Base-by-base conservation (phyloP, 2,329 filamentous ascomycete genomes). In the Ophiostoma triangulosporum region DNA sequence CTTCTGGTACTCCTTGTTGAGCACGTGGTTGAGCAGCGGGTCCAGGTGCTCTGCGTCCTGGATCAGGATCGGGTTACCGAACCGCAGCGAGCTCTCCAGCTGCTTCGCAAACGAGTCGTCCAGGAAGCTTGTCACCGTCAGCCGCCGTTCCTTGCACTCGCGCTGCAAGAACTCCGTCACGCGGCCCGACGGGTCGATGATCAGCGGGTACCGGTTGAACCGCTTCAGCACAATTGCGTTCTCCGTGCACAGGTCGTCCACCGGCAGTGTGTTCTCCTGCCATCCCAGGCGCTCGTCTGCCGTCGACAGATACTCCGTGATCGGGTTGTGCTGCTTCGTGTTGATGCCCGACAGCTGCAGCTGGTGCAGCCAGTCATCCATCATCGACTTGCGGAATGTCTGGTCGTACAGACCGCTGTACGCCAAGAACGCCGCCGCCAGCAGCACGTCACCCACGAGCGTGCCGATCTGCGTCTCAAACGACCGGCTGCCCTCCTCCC, bases 1-100 rank as follows among this genome's bases (percentile, higher is more conserved):
- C 73, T 90, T 94, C 69, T 98, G 94, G 68, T 98, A 98, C 65
- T 98, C 93, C 68, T 98, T 98, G 73, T 98, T 98, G 69, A 98
- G 81, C 54, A 98, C 91, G 63, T 98, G 93, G 64, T 97, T 98
- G 62, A 98, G 82, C 56, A 98, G 90, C 0, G 94, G 94, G 64
- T 98, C 93, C 54, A 98, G 73, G 66, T 98, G 87, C 69, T 98
- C 94, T 1, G 93, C 94, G 67, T 98, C 93, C 68, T 98, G 93
- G 56, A 98, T 98, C 57, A 98, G 80, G 60, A 98, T 98, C 1
- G 93, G 91, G 65, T 98, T 98, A 64, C 93, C 93, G 69, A 98
- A 98, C 65, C 93, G 88, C 57, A 98, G 76, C 17, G 93, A 93
- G 64, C 90, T 97, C 71, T 98, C 93, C 15, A 98, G 75, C 66